These are phyloP conservation scores for Ganoderma multipileum DNA, from an alignment of 1,284 basidiomycete genomes.

Conservation along the genomic window DNA sequence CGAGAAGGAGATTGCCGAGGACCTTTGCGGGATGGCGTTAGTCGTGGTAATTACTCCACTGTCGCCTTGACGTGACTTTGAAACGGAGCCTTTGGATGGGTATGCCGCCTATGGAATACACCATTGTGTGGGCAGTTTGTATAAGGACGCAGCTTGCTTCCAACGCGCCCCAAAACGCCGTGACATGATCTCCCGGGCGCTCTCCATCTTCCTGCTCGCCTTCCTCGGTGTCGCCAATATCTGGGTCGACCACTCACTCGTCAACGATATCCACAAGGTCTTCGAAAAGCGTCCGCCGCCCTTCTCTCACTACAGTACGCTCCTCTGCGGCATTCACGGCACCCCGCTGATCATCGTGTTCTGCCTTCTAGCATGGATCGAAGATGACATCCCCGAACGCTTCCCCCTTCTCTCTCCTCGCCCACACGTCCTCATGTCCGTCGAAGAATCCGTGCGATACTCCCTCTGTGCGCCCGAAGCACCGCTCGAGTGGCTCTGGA, in stretches of 20 bases:
- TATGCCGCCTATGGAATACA: too few relatives aligned
- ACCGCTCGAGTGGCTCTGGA: constrained; percentile 38
- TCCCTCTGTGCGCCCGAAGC: constrained; percentile 30
- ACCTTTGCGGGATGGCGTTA: too few relatives aligned
- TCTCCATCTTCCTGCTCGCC: not conserved
- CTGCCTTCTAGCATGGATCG: constrained; percentile 19
- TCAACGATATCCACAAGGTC: not conserved
- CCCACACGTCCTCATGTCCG: constrained; percentile 14
- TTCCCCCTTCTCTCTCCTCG: constrained; percentile 13
- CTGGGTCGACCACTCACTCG: not conserved
- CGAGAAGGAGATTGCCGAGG: too few relatives aligned
- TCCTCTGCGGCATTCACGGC: too few relatives aligned
- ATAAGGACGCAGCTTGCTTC: not conserved
- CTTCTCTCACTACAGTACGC: constrained; percentile 18
- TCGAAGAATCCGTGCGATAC: constrained; percentile 34
- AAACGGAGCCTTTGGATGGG: too few relatives aligned
- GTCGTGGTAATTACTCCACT: too few relatives aligned
- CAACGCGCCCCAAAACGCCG: not conserved
- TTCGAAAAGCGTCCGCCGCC: constrained; percentile 15
- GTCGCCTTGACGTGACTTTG: too few relatives aligned
- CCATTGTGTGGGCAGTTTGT: not conserved
- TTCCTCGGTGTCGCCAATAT: not conserved
- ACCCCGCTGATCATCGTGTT: not conserved
- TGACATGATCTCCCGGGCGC: not conserved
- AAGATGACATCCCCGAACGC: constrained; percentile 24